A percentile compares a stretch with the other conserved stretches of the same genome.
Conservation (phyloP, 441 rosid species). For the Pelargonium cotyledonis region DNA sequence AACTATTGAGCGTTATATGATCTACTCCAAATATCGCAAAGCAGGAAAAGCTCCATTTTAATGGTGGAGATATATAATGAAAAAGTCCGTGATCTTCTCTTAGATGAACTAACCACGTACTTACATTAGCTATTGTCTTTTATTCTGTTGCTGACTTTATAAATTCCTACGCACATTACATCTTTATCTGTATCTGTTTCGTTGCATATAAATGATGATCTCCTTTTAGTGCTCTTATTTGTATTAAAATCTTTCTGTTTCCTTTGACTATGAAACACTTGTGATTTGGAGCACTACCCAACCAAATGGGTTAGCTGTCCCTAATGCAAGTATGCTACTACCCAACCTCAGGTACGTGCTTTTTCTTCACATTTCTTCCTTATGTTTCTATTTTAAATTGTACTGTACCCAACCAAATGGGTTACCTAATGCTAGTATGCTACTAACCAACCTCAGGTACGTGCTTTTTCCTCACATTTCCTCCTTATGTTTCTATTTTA, state of each 20-base stretch:
- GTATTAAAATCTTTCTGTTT: conserved; percentile 23
- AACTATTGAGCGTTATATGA: conserved; percentile 6
- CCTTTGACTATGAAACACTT: conserved; percentile 81
- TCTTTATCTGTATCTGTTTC: not conserved
- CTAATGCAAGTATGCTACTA: conserved; percentile 77
- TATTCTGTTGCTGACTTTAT: not conserved
- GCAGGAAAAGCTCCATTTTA: conserved; percentile 30
- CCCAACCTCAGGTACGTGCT: no score
- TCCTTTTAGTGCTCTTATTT: no score
- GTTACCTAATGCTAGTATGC: conserved; percentile 92
- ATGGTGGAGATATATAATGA: no score
- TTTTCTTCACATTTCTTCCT: no score
- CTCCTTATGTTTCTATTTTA: no score
- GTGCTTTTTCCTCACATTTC: no score
- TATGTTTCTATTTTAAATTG: no score
- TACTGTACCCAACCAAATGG: conserved; percentile 56
- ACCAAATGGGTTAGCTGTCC: conserved; percentile 89
- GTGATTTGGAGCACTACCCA: conserved; percentile 77
- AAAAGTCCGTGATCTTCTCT: conserved; percentile 30
- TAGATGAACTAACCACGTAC: conserved; percentile 17
- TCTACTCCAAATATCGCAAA: conserved; percentile 48
- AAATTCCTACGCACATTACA: no score
- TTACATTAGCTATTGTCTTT: not conserved
- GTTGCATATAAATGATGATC: no score
- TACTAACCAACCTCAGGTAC: no score